A percentile compares a stretch with the other conserved stretches of the same genome.
Conservation (phyloP, 228 moss, liverwort and hornwort genomes). For the Sphagnum magellanicum region DNA sequence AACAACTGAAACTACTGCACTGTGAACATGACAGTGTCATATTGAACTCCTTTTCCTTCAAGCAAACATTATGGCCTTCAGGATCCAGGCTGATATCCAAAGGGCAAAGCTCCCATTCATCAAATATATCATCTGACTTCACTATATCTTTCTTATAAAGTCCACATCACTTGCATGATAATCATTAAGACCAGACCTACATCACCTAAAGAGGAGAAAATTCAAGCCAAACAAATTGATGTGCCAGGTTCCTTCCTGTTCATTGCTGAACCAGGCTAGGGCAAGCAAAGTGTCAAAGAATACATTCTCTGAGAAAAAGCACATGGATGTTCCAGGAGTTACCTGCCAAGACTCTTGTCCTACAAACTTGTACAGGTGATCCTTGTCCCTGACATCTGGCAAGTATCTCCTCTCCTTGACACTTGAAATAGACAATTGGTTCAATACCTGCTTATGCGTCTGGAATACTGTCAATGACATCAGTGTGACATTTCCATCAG, state of each 20-base stretch:
- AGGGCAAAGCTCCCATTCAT: conserved; percentile 90
- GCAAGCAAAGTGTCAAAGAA: neutral
- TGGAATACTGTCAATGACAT: conserved; percentile 61
- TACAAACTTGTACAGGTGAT: conserved; percentile 46
- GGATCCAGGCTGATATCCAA: conserved; percentile 54
- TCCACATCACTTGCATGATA: conserved; percentile 96
- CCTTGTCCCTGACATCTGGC: conserved; percentile 64
- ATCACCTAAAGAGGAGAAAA: neutral
- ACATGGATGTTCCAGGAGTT: conserved; percentile 5
- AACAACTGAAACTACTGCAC: too few relatives aligned
- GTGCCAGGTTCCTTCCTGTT: neutral
- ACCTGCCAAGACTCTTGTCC: conserved; percentile 98
- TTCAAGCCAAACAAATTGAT: neutral
- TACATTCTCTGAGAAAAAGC: neutral
- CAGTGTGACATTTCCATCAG: conserved; percentile 89
- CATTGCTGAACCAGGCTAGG: too few relatives aligned
- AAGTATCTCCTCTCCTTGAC: conserved; percentile 60
- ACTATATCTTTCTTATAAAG: conserved; percentile 72
- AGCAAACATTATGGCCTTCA: conserved; percentile 35
- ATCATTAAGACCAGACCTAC: too few relatives aligned
- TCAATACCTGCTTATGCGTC: conserved; percentile 83
- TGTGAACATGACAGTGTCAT: conserved; percentile 51
- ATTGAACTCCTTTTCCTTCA: conserved; percentile 60
- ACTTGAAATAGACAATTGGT: conserved; percentile 77
- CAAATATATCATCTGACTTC: conserved; percentile 66